Percentiles rank a stretch among this genome's conserved stretches.
phyloP scores from a whole-genome alignment of 345 rosid species.

The Durio zibethinus region DNA sequence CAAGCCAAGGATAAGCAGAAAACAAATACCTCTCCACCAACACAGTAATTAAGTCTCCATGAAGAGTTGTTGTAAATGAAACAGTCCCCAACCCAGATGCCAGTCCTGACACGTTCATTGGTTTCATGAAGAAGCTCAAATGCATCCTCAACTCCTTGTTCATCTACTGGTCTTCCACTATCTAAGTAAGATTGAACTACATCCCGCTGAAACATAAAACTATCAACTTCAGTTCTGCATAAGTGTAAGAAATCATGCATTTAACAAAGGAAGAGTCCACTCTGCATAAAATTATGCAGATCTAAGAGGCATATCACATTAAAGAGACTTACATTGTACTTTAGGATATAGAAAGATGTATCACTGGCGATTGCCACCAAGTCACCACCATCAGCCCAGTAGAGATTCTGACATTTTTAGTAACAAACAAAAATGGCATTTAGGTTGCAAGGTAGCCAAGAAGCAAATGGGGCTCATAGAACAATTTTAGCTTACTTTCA shows the following conservation, averaged over 20 bases:
- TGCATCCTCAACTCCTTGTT: constrained; percentile 98
- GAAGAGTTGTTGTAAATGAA: constrained; percentile 96
- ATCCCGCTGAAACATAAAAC: constrained; percentile 69
- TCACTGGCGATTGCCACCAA: constrained; percentile 96
- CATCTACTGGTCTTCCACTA: constrained; percentile 86
- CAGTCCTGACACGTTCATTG: constrained; percentile 98
- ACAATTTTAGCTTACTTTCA: constrained; percentile 62
- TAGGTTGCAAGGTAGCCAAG: neutral
- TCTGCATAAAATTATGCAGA: constrained; percentile 4
- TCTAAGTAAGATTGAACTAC: constrained; percentile 81
- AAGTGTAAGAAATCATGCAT: neutral
- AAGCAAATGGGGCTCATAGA: constrained; percentile 12
- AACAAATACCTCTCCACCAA: constrained; percentile 92
- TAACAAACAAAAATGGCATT: constrained; percentile 12
- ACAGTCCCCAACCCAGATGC: constrained; percentile 99
- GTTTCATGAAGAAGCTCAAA: constrained; percentile 98
- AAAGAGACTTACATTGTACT: constrained; percentile 67
- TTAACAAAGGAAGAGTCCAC: neutral
- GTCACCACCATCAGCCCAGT: constrained; percentile 99
- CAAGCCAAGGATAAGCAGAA: constrained; percentile 11
- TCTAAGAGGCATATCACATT: neutral
- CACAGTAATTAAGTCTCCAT: constrained; percentile 98
- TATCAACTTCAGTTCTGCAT: constrained; percentile 11
- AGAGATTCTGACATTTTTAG: constrained; percentile 65
- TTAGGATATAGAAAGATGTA: constrained; percentile 91